A percentile compares a stretch with the other conserved stretches of the same genome.
Evolutionary conservation across 2,329 filamentous ascomycete genomes (phyloP).

Genomic region (Calonectria fujianensis): DNA sequence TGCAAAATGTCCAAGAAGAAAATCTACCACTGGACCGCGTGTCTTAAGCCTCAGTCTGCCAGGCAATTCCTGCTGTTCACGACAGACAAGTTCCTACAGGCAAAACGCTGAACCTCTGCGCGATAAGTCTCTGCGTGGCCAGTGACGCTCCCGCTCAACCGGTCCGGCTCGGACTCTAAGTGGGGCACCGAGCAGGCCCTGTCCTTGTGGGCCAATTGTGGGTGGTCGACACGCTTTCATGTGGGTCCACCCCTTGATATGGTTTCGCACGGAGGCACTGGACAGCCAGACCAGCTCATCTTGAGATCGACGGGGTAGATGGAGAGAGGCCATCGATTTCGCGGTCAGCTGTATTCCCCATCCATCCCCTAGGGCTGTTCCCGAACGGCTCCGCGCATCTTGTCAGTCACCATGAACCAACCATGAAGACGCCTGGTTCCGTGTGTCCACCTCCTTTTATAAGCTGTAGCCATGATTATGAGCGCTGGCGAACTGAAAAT

Average conservation of each 20-base stretch:
- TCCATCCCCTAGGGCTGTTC: constrained; percentile 36
- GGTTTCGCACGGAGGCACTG: constrained; percentile 42
- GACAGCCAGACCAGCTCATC: constrained; percentile 39
- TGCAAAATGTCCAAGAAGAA: background rate
- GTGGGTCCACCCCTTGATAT: constrained; percentile 42
- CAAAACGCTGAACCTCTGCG: constrained; percentile 42
- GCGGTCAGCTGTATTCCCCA: constrained; percentile 36
- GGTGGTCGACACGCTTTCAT: constrained; percentile 28
- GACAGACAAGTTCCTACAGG: constrained; percentile 32
- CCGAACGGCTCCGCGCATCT: constrained; percentile 21
- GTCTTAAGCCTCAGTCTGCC: constrained; percentile 41
- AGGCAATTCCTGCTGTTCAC: constrained; percentile 41
- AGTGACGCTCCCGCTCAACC: constrained; percentile 50
- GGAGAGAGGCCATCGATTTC: constrained; percentile 40
- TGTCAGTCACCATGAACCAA: constrained; percentile 33
- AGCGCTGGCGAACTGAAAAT: background rate
- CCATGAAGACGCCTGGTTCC: constrained; percentile 16
- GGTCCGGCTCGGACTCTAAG: constrained; percentile 55
- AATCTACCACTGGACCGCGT: constrained; percentile 30
- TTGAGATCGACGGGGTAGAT: constrained; percentile 38
- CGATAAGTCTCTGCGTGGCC: constrained; percentile 36
- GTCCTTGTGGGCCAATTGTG: constrained; percentile 34
- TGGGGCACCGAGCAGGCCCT: constrained; percentile 52
- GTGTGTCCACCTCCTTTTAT: constrained; percentile 21
- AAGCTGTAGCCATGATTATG: background rate